These are phyloP conservation scores for Pichia exigua DNA, from an alignment of 805 yeast species.

Conservation along the genomic window DNA sequence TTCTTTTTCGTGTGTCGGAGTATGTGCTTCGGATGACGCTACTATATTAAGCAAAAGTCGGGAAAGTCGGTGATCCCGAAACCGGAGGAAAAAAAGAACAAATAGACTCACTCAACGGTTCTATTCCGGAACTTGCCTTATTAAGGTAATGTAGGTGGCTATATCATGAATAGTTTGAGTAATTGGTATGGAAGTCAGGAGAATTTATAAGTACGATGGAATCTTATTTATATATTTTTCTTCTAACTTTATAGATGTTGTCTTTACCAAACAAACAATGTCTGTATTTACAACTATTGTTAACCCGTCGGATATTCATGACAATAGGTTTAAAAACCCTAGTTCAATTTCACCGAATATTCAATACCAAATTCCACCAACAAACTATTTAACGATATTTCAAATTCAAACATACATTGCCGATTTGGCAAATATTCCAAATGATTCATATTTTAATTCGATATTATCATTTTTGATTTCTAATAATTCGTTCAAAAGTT, in stretches of 20 bases:
- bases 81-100: too few relatives aligned
- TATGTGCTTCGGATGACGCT: too few relatives aligned
- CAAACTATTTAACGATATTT: slow-evolving; percentile 1
- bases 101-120: too few relatives aligned
- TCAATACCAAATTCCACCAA: slow-evolving; percentile 9
- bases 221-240: too few relatives aligned
- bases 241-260: neutral
- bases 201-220: too few relatives aligned
- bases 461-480: slow-evolving; percentile 2
- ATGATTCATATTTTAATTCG: slow-evolving; percentile 1
- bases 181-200: too few relatives aligned
- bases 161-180: too few relatives aligned
- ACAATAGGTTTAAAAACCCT: neutral
- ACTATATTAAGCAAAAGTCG: too few relatives aligned
- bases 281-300: slow-evolving; percentile 5
- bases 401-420: slow-evolving; percentile 6
- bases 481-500: slow-evolving; percentile 4
- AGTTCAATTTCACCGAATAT: neutral
- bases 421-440: slow-evolving; percentile 3
- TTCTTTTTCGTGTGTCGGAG: neutral
- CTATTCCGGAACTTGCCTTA: too few relatives aligned
- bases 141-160: neutral
- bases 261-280: neutral
- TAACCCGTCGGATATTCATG: slow-evolving; percentile 5
- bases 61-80: too few relatives aligned